phyloP scores from a whole-genome alignment of 2,329 filamentous ascomycete genomes.

The Aspergillus fijiensis region DNA sequence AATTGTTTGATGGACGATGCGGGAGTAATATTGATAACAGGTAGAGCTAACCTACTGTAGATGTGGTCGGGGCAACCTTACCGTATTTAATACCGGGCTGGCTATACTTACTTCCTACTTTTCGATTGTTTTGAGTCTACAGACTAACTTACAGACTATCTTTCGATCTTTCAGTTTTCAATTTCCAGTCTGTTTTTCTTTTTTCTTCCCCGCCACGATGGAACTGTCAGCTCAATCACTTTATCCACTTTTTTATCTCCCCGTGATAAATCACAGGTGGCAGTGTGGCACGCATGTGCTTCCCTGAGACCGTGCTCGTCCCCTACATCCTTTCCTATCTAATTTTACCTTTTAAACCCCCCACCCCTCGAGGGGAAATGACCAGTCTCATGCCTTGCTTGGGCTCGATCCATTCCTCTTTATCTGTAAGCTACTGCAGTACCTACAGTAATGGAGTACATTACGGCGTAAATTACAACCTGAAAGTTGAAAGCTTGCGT shows the following conservation, averaged over 20 bases:
- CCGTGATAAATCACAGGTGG: background rate
- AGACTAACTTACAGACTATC: background rate
- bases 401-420: background rate
- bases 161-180: background rate
- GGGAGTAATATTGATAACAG: background rate
- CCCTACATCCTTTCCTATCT: background rate
- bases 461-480: background rate
- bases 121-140: too few relatives aligned
- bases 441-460: too few relatives aligned
- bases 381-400: background rate
- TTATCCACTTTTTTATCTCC: background rate
- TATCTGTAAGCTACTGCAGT: background rate
- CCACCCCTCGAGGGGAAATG: background rate
- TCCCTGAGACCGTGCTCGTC: background rate
- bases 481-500: background rate
- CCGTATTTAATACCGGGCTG: background rate
- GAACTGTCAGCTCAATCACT: background rate
- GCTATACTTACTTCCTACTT: too few relatives aligned
- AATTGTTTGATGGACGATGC: background rate
- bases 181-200: background rate
- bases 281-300: background rate
- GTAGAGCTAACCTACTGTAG: background rate
- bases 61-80: background rate
- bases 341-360: background rate
- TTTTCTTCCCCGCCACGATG: background rate